Base-by-base conservation (phyloP, 2,329 filamentous ascomycete species). In the Pleoardoris graminearum region DNA sequence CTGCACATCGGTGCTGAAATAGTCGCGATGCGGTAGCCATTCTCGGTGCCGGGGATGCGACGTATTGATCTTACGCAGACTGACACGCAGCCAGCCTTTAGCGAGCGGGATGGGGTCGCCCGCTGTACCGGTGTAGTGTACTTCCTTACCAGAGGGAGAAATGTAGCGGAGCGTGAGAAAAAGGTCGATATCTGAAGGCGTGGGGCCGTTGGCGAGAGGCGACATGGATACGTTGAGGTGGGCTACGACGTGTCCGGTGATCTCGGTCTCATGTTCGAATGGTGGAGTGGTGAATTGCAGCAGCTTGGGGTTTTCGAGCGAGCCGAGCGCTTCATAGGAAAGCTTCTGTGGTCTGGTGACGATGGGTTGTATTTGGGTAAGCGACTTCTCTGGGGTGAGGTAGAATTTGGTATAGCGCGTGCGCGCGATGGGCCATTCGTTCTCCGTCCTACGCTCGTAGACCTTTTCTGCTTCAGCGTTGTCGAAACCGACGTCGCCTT, bases 401-500 rank as follows among this genome's bases (percentile, higher is more conserved):
- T 82, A 83, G 67, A 79, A 88, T 7, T 79, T 80, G 0, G 79
- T 85, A 64, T 88, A 90, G 51, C 80, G 66, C 1, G 87, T 90
- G 23, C 85, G 73, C 1, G 84, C 78, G 44, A 89, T 83, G 0
- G 87, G 87, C 87, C 87, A 90, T 44, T 83, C 83, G 4, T 67
- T 75, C 65, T 89, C 87, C 1, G 76, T 75, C 1, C 87, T 76
- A 19, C 82, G 76, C 1, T 73, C 57, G 60, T 81, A 90, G 0
- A 65, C 65, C 59, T 79, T 80, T 62, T 90, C 86, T 1, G 76
- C 80, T 54, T 80, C 76, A 0, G 87, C 77, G 48, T 89, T 76
- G 66, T 90, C 86, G 76, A 83, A 84, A 0, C 86, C 86, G 0
- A 86, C 80, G 38, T 89, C 79, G 2, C 87, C 86, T 65, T 86